Percentiles rank a stretch among this genome's conserved stretches.
These are phyloP conservation scores for Chloris gayana DNA, from an alignment of 176 grass and related monocot species.

Conservation along the genomic window DNA sequence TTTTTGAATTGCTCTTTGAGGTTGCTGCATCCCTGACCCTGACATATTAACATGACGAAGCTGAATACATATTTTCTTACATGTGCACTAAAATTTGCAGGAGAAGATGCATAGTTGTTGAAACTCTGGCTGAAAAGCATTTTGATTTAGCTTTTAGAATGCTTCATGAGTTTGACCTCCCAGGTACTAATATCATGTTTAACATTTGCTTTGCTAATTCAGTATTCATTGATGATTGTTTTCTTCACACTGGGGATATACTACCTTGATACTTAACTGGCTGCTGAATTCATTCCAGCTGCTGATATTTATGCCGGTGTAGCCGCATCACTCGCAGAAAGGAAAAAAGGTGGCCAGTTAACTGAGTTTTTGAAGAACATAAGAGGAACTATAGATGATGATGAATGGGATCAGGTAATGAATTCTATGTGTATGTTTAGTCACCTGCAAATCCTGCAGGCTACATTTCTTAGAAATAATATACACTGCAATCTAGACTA, in stretches of 20 bases:
- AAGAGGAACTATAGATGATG: conserved; percentile 88
- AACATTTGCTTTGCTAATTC: conserved; percentile 32
- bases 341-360: conserved; percentile 90
- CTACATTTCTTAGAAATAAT: conserved; percentile 17
- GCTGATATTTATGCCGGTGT: conserved; percentile 96
- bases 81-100: conserved; percentile 45
- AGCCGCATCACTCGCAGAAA: conserved; percentile 80
- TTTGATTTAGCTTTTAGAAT: conserved; percentile 94
- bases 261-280: not conserved
- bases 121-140: conserved; percentile 91
- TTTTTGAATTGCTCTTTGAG: conserved; percentile 28
- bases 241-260: conserved; percentile 25
- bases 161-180: conserved; percentile 90
- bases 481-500: conserved; percentile 18
- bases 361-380: conserved; percentile 97
- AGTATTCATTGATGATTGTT: conserved; percentile 16
- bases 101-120: conserved; percentile 89
- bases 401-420: conserved; percentile 97
- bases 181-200: conserved; percentile 56
- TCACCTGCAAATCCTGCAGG: conserved; percentile 14
- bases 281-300: conserved; percentile 57
- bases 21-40: not conserved
- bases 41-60: conserved; percentile 21
- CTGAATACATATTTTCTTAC: conserved; percentile 17
- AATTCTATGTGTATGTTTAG: conserved; percentile 31